Conservation (phyloP, 768 basidiomycete genomes). For the Lactifluus echinatus region DNA sequence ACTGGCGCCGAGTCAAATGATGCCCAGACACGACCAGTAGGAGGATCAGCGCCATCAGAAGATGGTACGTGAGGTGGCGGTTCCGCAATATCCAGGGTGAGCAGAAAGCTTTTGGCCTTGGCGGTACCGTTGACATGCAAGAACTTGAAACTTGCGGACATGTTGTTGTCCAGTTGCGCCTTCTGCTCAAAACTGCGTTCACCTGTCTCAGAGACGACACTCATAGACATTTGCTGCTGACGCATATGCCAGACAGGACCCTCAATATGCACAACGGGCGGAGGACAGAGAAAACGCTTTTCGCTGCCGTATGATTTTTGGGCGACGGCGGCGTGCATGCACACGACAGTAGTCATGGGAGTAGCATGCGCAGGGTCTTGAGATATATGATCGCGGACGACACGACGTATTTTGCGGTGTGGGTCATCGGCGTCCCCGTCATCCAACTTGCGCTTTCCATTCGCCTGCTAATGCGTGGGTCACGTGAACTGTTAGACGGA, state of each 20-base stretch:
- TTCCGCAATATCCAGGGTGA: conserved; percentile 78
- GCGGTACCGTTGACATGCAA: conserved; percentile 82
- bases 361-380: conserved; percentile 67
- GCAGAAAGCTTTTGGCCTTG: conserved; percentile 83
- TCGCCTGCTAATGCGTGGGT: conserved; percentile 23
- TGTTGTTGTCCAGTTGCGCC: conserved; percentile 71
- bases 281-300: conserved; percentile 90
- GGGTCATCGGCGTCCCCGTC: conserved; percentile 49
- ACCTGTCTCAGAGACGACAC: conserved; percentile 75
- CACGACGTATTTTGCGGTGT: conserved; percentile 75
- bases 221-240: conserved; percentile 74
- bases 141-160: conserved; percentile 87
- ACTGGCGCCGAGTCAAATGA: conserved; percentile 89
- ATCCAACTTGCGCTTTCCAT: conserved; percentile 71
- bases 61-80: conserved; percentile 45
- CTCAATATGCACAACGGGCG: conserved; percentile 87
- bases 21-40: conserved; percentile 72
- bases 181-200: conserved; percentile 82
- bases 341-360: conserved; percentile 87
- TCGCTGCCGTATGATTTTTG: conserved; percentile 96
- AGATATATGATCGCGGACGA: conserved; percentile 73
- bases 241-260: conserved; percentile 83
- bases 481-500: conserved; percentile 14
- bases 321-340: conserved; percentile 85
- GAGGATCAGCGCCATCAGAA: conserved; percentile 29